Evolutionary conservation across 345 rosid genomes (phyloP).

Genomic region (Cochlearia excelsa): DNA sequence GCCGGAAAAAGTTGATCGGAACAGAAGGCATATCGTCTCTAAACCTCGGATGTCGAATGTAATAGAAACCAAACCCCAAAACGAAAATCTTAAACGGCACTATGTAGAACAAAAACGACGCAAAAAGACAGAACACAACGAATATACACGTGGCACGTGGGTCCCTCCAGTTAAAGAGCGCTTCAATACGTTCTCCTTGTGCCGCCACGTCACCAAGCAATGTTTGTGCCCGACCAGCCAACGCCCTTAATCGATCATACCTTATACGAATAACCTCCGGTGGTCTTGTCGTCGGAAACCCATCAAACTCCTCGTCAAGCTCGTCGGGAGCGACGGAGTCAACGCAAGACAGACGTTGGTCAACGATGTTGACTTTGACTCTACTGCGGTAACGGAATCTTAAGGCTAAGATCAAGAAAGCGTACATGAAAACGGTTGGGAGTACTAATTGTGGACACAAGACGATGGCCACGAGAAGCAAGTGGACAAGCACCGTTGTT

Average conservation of each 20-base stretch:
- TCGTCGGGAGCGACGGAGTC: conserved; percentile 66
- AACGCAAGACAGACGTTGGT: conserved; percentile 63
- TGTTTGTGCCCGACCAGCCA: conserved; percentile 80
- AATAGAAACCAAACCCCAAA: conserved; percentile 64
- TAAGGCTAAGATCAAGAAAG: conserved; percentile 54
- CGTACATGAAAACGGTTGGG: conserved; percentile 85
- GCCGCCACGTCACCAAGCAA: conserved; percentile 80
- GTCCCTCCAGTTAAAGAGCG: conserved; percentile 77
- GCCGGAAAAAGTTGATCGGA: conserved; percentile 69
- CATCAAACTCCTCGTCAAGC: conserved; percentile 88
- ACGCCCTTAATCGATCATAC: conserved; percentile 72
- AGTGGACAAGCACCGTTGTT: conserved; percentile 62
- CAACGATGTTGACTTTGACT: conserved; percentile 48
- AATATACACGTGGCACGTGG: conserved; percentile 85
- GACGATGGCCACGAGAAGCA: conserved; percentile 60
- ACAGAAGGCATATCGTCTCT: conserved; percentile 80
- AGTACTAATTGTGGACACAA: conserved; percentile 73
- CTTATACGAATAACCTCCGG: conserved; percentile 56
- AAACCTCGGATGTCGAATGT: conserved; percentile 83
- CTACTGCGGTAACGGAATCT: conserved; percentile 57
- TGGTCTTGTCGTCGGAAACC: conserved; percentile 59
- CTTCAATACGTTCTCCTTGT: conserved; percentile 82
- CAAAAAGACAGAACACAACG: conserved; percentile 58
- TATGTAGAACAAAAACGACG: conserved; percentile 63
- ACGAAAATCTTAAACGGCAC: conserved; percentile 66